Evolutionary conservation across 768 basidiomycete species (phyloP), one percentile per base, ranked within the genome.

Genomic region (Lactifluus subvellereus): DNA sequence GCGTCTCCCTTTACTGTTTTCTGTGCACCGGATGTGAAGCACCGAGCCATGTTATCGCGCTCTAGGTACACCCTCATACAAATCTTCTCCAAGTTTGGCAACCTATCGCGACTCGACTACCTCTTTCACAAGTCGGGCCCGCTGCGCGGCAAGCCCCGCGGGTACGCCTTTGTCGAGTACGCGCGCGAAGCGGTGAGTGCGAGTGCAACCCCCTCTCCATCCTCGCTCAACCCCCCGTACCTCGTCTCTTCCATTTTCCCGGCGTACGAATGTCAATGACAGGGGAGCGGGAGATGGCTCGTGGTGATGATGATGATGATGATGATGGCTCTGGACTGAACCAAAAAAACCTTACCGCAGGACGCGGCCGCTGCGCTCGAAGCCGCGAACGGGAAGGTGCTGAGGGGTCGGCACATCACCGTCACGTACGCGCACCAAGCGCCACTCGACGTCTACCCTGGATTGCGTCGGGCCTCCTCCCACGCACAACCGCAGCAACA

Each of bases 361-460:
- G 94, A 95, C 69, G 93, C 95, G 13, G 74, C 80, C 48, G 89
- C 83, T 71, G 96, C 95, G 4, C 76, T 94, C 55, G 77, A 77
- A 11, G 78, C 79, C 50, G 81, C 89, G 5, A 82, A 97, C 72
- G 89, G 88, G 66, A 91, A 88, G 72, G 80, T 89, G 4, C 73
- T 98, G 2, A 84, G 94, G 27, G 95, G 96, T 0, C 83, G 94
- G 50, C 94, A 91, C 71, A 77, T 98, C 49, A 81, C 88, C 18
- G 93, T 98, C n/a, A 96, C 94, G 1, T 86, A 85, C 72, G 96
- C 96, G 1, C 88, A 94, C 61, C 91, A 96, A 72, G 94, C 87
- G 6, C 87, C 86, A 0, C 69, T 68, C 54, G 70, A 77, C 35
- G 69, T 77, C 32, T 32, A 59, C 30, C 33, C 57, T 20, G 16